Evolutionary conservation across 257 asterid species (phyloP).

Genomic region (Gentiana straminea): DNA sequence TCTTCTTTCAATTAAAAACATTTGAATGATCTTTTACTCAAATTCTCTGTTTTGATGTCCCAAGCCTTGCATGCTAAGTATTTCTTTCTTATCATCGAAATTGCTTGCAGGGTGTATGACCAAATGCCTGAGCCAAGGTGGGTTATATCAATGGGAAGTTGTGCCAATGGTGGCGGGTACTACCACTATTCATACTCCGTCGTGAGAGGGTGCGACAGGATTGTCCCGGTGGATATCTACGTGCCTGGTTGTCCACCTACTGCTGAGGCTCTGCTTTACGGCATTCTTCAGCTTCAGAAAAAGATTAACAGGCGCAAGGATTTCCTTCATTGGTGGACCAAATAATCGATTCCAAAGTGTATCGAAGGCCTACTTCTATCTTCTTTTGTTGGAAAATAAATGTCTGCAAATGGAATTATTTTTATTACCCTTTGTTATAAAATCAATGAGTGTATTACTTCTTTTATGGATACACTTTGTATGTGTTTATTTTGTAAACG

Average conservation of each 20-base stretch:
- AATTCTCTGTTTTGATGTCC: no score
- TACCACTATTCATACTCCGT: conserved; percentile 88
- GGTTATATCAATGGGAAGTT: conserved; percentile 99
- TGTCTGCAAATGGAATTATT: no score
- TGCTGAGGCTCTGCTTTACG: conserved; percentile 93
- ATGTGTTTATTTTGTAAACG: no score
- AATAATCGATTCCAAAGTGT: conserved; percentile 21
- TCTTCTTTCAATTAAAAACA: no score
- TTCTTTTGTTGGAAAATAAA: conserved; percentile 19
- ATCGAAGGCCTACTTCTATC: background rate
- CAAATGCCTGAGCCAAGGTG: conserved; percentile 99
- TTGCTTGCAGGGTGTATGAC: conserved; percentile 66
- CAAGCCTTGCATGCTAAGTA: no score
- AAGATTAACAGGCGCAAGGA: conserved; percentile 93
- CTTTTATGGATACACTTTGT: no score
- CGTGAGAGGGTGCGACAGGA: conserved; percentile 90
- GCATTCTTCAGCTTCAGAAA: conserved; percentile 91
- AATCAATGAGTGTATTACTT: no score
- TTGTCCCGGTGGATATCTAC: conserved; percentile 90
- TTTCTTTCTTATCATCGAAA: no score
- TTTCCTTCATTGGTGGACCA: conserved; percentile 93
- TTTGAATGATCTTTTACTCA: no score
- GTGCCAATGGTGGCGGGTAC: conserved; percentile 98
- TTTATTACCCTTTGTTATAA: no score
- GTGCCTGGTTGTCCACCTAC: conserved; percentile 99